A percentile compares a stretch with the other conserved stretches of the same genome.
Evolutionary conservation across 1,139 yeast genomes (phyloP).

Genomic region (Pneumocystis carinii): DNA sequence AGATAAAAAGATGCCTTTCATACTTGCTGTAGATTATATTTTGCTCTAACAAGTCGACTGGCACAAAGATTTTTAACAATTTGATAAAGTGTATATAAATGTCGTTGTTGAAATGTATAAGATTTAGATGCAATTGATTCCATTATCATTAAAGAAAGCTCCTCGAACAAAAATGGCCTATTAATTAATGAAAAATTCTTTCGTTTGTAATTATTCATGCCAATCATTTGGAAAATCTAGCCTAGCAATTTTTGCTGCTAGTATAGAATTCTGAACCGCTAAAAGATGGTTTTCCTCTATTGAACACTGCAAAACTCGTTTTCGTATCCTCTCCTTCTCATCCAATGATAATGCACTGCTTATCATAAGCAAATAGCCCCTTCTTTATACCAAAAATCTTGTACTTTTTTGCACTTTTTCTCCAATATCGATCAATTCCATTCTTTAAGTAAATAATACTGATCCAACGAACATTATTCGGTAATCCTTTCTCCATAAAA

Average conservation of each 20-base stretch:
- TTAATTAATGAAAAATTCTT: background rate
- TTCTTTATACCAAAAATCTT: conserved; percentile 3
- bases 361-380: conserved; percentile 3
- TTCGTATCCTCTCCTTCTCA: conserved; percentile 52
- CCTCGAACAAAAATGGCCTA: conserved; percentile 14
- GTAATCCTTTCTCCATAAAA: conserved; percentile 42
- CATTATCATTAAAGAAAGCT: conserved; percentile 35
- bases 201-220: conserved; percentile 22
- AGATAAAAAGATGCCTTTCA: conserved; percentile 12
- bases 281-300: conserved; percentile 55
- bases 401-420: conserved; percentile 38
- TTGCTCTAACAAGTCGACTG: conserved; percentile 69
- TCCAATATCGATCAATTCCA: conserved; percentile 73
- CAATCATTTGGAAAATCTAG: conserved; percentile 78
- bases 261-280: conserved; percentile 69
- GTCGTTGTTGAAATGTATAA: conserved; percentile 41
- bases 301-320: conserved; percentile 42
- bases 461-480: conserved; percentile 64
- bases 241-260: conserved; percentile 61
- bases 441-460: conserved; percentile 80
- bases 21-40: conserved; percentile 62
- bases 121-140: conserved; percentile 30
- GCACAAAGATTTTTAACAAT: conserved; percentile 56
- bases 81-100: conserved; percentile 56
- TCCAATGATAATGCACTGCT: conserved; percentile 41